A percentile compares a stretch with the other conserved stretches of the same genome.
Conservation (phyloP, 164 flowering plant genomes). For the Berberis thunbergii region DNA sequence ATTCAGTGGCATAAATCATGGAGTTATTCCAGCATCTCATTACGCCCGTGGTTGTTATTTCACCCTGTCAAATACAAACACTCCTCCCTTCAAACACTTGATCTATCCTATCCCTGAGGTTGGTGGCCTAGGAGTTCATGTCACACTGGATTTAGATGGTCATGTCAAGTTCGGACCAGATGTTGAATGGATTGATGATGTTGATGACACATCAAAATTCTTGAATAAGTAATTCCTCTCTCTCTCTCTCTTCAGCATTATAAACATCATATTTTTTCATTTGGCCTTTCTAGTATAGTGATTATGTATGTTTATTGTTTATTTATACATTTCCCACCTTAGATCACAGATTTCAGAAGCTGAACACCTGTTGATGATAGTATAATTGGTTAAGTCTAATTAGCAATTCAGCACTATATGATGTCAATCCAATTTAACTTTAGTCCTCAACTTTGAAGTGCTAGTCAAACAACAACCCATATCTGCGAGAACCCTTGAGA, state of each 20-base stretch:
- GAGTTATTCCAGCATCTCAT: conserved; percentile 37
- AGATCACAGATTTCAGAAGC: no score
- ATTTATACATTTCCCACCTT: no score
- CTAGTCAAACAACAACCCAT: no score
- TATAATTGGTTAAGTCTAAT: neutral
- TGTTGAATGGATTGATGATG: conserved; percentile 78
- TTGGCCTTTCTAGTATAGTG: neutral
- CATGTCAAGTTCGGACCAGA: conserved; percentile 88
- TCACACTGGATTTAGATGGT: conserved; percentile 74
- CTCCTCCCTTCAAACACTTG: conserved; percentile 60
- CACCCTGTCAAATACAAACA: conserved; percentile 42
- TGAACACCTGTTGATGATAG: no score
- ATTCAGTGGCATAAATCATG: conserved; percentile 31
- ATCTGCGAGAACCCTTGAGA: no score
- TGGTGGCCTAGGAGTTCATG: conserved; percentile 95
- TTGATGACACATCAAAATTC: conserved; percentile 59
- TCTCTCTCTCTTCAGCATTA: neutral
- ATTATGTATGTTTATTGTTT: no score
- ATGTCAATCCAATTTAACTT: neutral
- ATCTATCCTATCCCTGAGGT: conserved; percentile 92
- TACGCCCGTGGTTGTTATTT: conserved; percentile 94
- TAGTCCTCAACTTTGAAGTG: no score
- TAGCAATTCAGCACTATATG: neutral
- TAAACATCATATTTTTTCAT: neutral
- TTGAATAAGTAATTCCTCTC: conserved; percentile 46